Conservation (phyloP, 805 yeast species). For the Ogataea pignaliae region DNA sequence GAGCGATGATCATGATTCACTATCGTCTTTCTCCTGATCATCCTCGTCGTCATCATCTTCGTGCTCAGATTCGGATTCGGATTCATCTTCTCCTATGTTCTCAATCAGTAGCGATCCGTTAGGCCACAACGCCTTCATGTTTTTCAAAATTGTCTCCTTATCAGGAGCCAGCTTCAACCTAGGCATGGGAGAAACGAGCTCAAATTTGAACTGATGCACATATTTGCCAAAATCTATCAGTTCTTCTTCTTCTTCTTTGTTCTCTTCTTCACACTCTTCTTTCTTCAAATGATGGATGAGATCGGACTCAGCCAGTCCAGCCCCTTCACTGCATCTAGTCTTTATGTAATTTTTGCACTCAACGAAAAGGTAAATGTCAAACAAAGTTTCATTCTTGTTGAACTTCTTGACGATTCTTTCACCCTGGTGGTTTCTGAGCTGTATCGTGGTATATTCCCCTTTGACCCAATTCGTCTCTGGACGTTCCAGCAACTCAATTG, state of each 20-base stretch:
- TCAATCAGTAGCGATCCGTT: constrained; percentile 34
- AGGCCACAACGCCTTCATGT: constrained; percentile 33
- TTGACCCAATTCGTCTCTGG: constrained; percentile 17
- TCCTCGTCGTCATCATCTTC: constrained; percentile 4
- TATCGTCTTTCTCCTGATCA: no score
- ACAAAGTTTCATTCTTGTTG: constrained; percentile 32
- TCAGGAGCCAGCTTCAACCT: constrained; percentile 26
- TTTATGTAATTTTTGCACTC: constrained; percentile 34
- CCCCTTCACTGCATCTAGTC: constrained; percentile 4
- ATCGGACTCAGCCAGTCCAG: constrained; percentile 9
- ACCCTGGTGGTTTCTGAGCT: constrained; percentile 54
- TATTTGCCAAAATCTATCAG: constrained; percentile 9
- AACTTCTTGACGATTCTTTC: constrained; percentile 44
- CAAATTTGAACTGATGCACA: constrained; percentile 28
- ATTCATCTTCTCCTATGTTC: constrained; percentile 18
- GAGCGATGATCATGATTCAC: no score
- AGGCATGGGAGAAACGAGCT: constrained; percentile 34
- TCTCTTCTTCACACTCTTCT: constrained; percentile 3
- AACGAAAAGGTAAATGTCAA: constrained; percentile 47
- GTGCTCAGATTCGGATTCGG: constrained; percentile 15
- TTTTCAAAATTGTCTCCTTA: constrained; percentile 11
- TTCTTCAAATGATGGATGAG: constrained; percentile 6
- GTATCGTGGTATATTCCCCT: constrained; percentile 38
- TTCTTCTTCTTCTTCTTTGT: no score
- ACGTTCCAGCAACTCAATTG: constrained; percentile 3